A percentile compares a stretch with the other conserved stretches of the same genome.
phyloP scores from a whole-genome alignment of 495 filamentous ascomycete genomes.

The Hyaloscypha bicolor region DNA sequence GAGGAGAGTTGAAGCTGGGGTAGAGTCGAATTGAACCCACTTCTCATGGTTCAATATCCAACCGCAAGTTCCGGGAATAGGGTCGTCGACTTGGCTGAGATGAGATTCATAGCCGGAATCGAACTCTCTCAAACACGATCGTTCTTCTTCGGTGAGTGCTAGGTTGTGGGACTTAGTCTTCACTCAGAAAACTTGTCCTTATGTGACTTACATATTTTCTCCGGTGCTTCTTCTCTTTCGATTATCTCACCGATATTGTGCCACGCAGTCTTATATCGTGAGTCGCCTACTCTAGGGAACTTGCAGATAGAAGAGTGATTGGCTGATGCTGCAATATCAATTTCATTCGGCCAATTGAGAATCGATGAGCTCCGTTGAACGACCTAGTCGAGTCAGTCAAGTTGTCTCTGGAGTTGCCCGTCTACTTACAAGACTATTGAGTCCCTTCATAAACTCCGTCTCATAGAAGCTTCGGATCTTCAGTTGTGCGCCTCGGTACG shows the following conservation, averaged over 20 bases:
- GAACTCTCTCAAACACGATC: neutral
- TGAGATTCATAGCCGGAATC: slow-evolving; percentile 7
- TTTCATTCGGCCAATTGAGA: slow-evolving; percentile 1
- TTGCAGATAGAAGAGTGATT: slow-evolving; percentile 12
- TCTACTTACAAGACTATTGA: slow-evolving; percentile 1
- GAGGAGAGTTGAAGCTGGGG: slow-evolving; percentile 32
- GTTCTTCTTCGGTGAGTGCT: slow-evolving; percentile 1
- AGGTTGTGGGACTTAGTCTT: neutral
- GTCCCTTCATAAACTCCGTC: neutral
- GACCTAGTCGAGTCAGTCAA: neutral
- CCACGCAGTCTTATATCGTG: neutral
- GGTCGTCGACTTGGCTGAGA: slow-evolving; percentile 11
- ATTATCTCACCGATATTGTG: neutral
- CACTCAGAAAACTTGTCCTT: neutral
- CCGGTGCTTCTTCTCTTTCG: neutral
- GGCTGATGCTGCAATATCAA: neutral
- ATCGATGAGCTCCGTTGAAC: slow-evolving; percentile 7
- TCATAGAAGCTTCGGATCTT: slow-evolving; percentile 18
- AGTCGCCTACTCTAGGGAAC: neutral
- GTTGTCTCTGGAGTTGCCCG: neutral
- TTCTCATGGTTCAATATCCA: slow-evolving; percentile 40
- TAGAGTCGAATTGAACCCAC: slow-evolving; percentile 28
- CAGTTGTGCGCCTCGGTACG: slow-evolving; percentile 4
- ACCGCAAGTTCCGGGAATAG: slow-evolving; percentile 41
- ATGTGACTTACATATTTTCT: neutral